Conservation (phyloP, 495 filamentous ascomycete species). For the Apodospora peruviana region DNA sequence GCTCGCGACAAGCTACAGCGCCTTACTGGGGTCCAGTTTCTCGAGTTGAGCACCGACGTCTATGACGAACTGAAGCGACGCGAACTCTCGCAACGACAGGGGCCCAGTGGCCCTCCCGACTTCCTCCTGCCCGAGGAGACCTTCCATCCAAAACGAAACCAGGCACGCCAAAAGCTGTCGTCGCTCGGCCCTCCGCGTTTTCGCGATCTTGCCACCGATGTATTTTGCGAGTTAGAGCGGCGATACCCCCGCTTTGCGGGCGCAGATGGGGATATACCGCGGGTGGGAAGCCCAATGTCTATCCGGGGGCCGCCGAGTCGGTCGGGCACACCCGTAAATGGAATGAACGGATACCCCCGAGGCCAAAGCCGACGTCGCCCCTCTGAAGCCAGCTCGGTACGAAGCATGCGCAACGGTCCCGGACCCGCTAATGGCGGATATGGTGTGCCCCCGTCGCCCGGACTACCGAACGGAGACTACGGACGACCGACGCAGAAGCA, state of each 20-base stretch:
- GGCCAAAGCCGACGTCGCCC: constrained; percentile 39
- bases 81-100: constrained; percentile 52
- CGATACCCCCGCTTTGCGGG: constrained; percentile 77
- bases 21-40: constrained; percentile 85
- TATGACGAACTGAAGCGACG: constrained; percentile 91
- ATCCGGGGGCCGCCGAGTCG: constrained; percentile 49
- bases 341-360: constrained; percentile 42
- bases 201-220: constrained; percentile 87
- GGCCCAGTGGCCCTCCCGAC: constrained; percentile 47
- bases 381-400: constrained; percentile 51
- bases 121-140: constrained; percentile 75
- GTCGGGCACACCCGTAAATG: constrained; percentile 51
- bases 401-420: constrained; percentile 24
- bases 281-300: constrained; percentile 64
- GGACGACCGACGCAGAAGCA: constrained; percentile 70
- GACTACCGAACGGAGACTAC: constrained; percentile 35
- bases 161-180: constrained; percentile 88
- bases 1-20: constrained; percentile 90
- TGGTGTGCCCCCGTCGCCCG: constrained; percentile 40
- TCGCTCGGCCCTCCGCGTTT: constrained; percentile 81
- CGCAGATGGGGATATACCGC: constrained; percentile 58
- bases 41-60: constrained; percentile 94
- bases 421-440: constrained; percentile 34
- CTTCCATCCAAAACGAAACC: constrained; percentile 96
- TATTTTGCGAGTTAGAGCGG: constrained; percentile 89